Percentiles rank a stretch among this genome's conserved stretches.
Conservation (phyloP, 1,284 basidiomycete genomes). For the Quambalaria eucalypti region DNA sequence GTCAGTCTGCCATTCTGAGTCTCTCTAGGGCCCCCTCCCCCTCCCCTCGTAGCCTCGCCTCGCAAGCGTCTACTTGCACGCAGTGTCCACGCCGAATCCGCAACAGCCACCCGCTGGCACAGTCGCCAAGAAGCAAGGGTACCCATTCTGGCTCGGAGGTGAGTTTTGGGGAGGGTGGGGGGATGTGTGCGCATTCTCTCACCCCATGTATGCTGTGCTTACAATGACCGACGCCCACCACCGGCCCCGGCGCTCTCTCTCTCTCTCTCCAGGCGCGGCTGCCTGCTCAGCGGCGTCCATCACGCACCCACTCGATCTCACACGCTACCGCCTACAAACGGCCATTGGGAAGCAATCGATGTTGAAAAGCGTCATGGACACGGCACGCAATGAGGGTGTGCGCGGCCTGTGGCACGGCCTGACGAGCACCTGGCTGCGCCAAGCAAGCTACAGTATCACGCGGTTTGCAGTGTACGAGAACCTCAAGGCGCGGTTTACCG, state of each 20-base stretch:
- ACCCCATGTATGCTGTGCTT: background rate
- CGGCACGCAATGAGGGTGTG: constrained; percentile 8
- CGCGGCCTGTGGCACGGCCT: constrained; percentile 12
- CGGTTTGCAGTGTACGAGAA: constrained; percentile 15
- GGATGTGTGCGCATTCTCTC: too few relatives aligned
- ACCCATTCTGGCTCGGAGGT: constrained; percentile 11
- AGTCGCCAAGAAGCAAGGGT: constrained; percentile 2
- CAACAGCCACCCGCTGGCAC: too few relatives aligned
- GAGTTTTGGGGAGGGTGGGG: too few relatives aligned
- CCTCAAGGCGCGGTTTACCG: background rate
- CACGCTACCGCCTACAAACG: constrained; percentile 15
- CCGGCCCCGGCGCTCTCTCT: background rate
- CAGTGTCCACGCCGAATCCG: too few relatives aligned
- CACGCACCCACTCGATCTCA: constrained; percentile 16
- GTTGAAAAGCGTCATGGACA: constrained; percentile 7
- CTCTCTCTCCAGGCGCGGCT: constrained; percentile 3
- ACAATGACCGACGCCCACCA: background rate
- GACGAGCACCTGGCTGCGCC: constrained; percentile 11
- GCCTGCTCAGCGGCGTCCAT: constrained; percentile 13
- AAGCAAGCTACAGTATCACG: constrained; percentile 6
- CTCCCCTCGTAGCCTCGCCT: too few relatives aligned
- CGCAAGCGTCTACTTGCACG: too few relatives aligned
- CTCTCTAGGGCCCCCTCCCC: too few relatives aligned
- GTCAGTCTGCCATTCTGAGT: too few relatives aligned
- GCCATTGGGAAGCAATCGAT: constrained; percentile 9